Evolutionary conservation across 1,139 yeast genomes (phyloP).

Genomic region (Lodderomyces pseudojiufengensis): DNA sequence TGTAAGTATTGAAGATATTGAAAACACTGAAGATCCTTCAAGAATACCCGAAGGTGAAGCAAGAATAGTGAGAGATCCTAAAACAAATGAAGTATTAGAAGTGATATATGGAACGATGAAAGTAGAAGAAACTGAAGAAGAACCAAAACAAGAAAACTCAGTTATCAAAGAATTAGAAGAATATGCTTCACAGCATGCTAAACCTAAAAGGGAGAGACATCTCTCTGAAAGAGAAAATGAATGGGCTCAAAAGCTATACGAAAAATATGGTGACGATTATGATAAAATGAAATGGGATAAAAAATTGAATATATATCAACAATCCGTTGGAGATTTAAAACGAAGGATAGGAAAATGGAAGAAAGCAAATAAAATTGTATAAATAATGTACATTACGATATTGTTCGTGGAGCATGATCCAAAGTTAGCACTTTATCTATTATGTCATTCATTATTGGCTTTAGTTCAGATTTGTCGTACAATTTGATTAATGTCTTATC

Average conservation of each 20-base stretch:
- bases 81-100: constrained; percentile 62
- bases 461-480: constrained; percentile 35
- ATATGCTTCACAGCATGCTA: constrained; percentile 51
- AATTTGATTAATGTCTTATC: constrained; percentile 29
- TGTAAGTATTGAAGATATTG: constrained; percentile 36
- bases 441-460: constrained; percentile 51
- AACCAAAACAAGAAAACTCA: constrained; percentile 29
- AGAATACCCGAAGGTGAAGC: constrained; percentile 80
- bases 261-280: constrained; percentile 84
- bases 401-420: constrained; percentile 34
- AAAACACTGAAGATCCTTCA: constrained; percentile 47
- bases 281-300: constrained; percentile 90
- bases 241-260: constrained; percentile 64
- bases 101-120: constrained; percentile 69
- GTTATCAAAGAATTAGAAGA: constrained; percentile 70
- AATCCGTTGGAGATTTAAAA: constrained; percentile 78
- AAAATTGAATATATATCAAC: constrained; percentile 79
- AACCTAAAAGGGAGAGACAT: constrained; percentile 46
- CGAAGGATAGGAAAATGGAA: constrained; percentile 68
- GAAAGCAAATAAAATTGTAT: constrained; percentile 33
- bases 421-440: constrained; percentile 42
- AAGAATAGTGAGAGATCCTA: constrained; percentile 65
- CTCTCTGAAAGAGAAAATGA: constrained; percentile 71
- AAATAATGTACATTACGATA: too few relatives aligned
- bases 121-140: constrained; percentile 19